Base-by-base conservation (phyloP, 2,329 filamentous ascomycete genomes). In the Anisogramma anomala region DNA sequence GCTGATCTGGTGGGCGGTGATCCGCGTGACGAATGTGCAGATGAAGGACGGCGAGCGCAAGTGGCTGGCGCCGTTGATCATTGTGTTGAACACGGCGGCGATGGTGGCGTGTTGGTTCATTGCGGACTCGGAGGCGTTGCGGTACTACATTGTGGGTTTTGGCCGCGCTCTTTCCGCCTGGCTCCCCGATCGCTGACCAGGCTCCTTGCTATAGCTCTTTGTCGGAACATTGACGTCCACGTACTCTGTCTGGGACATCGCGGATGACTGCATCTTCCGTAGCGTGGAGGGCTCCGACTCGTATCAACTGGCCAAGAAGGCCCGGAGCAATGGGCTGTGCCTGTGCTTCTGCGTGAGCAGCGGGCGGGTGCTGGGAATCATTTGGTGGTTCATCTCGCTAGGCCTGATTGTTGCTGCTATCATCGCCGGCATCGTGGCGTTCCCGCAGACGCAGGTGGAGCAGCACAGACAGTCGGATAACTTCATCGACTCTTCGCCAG, bases 221-320 rank as follows among this genome's bases (percentile, higher is more conserved):
- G 85, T 88, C 47, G 83, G 83, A 31, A 82, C 87, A 51, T 87
- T 88, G 83, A 82, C 77, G 6, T 79, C 77, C 2, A 69, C 88
- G 1, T 88, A 88, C 59, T 84, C 79, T 49, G 82, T 84, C 4
- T 88, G 83, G 83, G 83, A 88, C 64, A 88, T 88, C 50, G 87
- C 82, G 59, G 83, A 89, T 54, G 83, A 89, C 51, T 66, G 88
- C 23, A 86, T 89, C 50, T 64, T 87, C 4, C 72, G 83, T 44
- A 88, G 87, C 61, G 81, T 88, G 38, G 87, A 88, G 58, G 77
- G 71, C 17, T 86, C 82, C 4, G 83, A 89, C 55, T 82, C 83
- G 5, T 84, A 79, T 50, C 80, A 86, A 22, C 88, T 88, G 52
- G 82, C 83, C 6, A 70, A 84, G 60, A 70, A 77, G 17, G 88